Conservation (phyloP, 495 filamentous ascomycete genomes). For the Penicillium lividum region DNA sequence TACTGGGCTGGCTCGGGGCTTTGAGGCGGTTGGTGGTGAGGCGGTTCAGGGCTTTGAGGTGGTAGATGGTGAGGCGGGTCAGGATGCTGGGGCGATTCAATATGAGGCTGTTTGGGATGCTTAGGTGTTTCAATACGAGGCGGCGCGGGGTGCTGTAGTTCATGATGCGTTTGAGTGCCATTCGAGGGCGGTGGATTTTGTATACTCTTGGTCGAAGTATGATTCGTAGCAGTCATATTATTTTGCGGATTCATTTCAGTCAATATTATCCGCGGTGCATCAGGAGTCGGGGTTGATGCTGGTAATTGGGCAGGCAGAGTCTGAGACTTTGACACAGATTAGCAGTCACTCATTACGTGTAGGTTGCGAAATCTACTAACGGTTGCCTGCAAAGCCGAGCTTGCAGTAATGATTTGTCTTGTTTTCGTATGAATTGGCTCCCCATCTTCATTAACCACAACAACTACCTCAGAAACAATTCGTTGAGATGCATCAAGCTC, state of each 20-base stretch:
- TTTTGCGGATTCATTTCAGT: slow-evolving; percentile 1
- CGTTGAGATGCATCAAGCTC: slow-evolving; percentile 11
- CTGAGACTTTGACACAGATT: slow-evolving; percentile 5
- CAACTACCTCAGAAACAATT: slow-evolving; percentile 52
- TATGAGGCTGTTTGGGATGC: slow-evolving; percentile 11
- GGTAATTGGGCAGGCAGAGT: slow-evolving; percentile 2
- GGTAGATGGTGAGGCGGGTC: slow-evolving; percentile 8
- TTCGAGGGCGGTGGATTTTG: background rate
- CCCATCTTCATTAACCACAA: slow-evolving; percentile 66
- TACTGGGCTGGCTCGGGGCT: slow-evolving; percentile 13
- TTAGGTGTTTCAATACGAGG: slow-evolving; percentile 4
- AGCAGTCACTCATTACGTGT: slow-evolving; percentile 6
- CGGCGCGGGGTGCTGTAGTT: slow-evolving; percentile 8
- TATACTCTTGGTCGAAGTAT: background rate
- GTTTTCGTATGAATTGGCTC: slow-evolving; percentile 43
- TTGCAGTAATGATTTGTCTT: slow-evolving; percentile 6
- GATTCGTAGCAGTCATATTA: background rate
- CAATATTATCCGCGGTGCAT: slow-evolving; percentile 1
- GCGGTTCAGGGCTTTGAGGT: slow-evolving; percentile 9
- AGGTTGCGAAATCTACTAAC: slow-evolving; percentile 17
- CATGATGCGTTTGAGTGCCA: background rate
- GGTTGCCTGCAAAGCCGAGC: slow-evolving; percentile 6
- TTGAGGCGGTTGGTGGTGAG: slow-evolving; percentile 14
- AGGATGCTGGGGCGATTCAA: slow-evolving; percentile 9
- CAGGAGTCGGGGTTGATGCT: background rate